A percentile compares a stretch with the other conserved stretches of the same genome.
These are phyloP conservation scores for Schizosaccharomyces octosporus DNA, from an alignment of 805 yeast species.

Conservation along the genomic window DNA sequence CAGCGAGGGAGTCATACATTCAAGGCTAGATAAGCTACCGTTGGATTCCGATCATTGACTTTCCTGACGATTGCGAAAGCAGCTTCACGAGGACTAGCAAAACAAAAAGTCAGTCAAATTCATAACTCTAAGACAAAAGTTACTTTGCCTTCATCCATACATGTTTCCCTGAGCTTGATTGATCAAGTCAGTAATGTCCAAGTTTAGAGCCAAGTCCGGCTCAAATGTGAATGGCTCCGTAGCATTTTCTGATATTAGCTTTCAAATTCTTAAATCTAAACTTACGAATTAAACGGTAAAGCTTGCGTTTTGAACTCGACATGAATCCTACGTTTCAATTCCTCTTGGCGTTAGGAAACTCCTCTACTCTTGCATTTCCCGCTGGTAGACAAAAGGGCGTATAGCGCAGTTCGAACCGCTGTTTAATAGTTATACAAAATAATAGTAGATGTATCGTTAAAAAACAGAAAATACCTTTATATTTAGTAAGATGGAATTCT, in stretches of 20 bases:
- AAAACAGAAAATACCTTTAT: no score
- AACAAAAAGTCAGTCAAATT: background rate
- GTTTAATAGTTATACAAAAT: no score
- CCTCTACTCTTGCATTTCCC: no score
- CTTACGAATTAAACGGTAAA: background rate
- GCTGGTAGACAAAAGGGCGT: no score
- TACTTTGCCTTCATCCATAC: slow-evolving; percentile 4
- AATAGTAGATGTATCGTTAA: no score
- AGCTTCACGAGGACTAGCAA: slow-evolving; percentile 54
- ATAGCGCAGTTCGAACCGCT: no score
- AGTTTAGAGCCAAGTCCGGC: slow-evolving; percentile 68
- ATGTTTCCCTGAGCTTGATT: slow-evolving; percentile 81
- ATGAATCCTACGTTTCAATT: background rate
- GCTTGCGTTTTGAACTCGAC: background rate
- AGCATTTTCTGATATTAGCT: background rate
- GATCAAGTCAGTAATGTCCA: slow-evolving; percentile 81
- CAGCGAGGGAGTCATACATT: background rate
- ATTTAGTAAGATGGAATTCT: no score
- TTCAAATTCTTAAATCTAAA: background rate
- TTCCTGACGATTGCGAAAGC: slow-evolving; percentile 63
- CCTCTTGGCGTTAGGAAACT: background rate
- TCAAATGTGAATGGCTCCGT: slow-evolving; percentile 18
- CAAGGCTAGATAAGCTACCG: slow-evolving; percentile 65
- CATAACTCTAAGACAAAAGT: no score
- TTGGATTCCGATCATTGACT: slow-evolving; percentile 61